A percentile compares a stretch with the other conserved stretches of the same genome.
Conservation (phyloP, 768 basidiomycete genomes). For the Sarcomyxa edulis region DNA sequence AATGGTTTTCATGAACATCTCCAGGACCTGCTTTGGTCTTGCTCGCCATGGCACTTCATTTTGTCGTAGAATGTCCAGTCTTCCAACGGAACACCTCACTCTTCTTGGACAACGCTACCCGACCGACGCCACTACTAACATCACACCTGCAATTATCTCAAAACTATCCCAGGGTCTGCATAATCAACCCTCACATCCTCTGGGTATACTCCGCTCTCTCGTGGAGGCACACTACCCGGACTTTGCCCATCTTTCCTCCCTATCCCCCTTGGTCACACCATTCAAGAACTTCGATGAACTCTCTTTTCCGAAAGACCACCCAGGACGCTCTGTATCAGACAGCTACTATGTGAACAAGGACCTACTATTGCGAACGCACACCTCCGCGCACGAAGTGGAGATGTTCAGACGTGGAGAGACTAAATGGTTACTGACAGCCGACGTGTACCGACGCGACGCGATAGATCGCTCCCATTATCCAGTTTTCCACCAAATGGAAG, state of each 20-base stretch:
- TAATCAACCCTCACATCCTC: constrained; percentile 72
- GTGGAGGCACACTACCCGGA: constrained; percentile 82
- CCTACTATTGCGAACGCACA: constrained; percentile 94
- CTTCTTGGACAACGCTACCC: constrained; percentile 66
- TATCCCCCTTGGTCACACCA: constrained; percentile 88
- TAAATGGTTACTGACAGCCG: constrained; percentile 88
- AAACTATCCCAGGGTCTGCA: constrained; percentile 79
- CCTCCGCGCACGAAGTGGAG: constrained; percentile 97
- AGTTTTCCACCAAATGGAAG: constrained; percentile 98
- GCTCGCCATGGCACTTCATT: not conserved
- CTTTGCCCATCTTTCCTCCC: constrained; percentile 67
- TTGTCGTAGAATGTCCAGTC: constrained; percentile 3
- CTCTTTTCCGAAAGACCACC: constrained; percentile 90
- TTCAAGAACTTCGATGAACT: constrained; percentile 95
- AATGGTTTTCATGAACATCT: too few species aligned
- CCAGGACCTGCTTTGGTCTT: too few species aligned
- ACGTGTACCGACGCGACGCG: constrained; percentile 97
- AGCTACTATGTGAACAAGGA: constrained; percentile 92
- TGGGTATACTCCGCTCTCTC: constrained; percentile 76
- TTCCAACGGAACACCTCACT: constrained; percentile 25
- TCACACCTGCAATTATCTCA: constrained; percentile 77
- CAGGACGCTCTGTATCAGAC: constrained; percentile 85
- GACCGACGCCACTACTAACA: constrained; percentile 78
- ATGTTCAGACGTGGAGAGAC: constrained; percentile 73
- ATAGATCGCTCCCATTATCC: constrained; percentile 97